phyloP scores from a whole-genome alignment of 306 rosid genomes.

The Leucaena leucocephala region DNA sequence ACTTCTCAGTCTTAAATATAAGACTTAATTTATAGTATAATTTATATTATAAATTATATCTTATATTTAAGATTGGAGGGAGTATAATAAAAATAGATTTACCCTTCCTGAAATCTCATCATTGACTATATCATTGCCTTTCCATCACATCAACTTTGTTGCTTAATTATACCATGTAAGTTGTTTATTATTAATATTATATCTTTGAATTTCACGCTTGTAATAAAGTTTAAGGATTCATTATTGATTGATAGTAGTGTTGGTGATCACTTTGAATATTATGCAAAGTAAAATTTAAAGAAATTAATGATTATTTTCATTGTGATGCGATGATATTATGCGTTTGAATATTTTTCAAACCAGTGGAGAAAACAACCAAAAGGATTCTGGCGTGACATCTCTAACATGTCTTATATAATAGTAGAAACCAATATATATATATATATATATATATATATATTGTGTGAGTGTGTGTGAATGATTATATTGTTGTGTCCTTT shows the following conservation, averaged over 20 bases:
- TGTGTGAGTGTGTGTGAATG: background rate
- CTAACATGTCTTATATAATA: background rate
- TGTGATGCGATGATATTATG: conserved; percentile 17
- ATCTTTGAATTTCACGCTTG: conserved; percentile 37
- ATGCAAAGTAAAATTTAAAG: conserved; percentile 1
- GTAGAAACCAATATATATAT: too few species aligned
- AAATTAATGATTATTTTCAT: conserved; percentile 37
- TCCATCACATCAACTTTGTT: background rate
- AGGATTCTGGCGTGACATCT: background rate
- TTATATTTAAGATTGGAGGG: too few species aligned
- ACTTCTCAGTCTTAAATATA: too few species aligned
- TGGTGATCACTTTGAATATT: conserved; percentile 31
- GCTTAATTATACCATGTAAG: background rate
- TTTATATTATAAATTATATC: too few species aligned
- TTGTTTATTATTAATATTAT: background rate
- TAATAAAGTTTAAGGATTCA: conserved; percentile 30
- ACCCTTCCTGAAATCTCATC: conserved; percentile 37
- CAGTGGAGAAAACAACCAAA: background rate
- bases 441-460: too few species aligned
- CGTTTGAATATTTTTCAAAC: conserved; percentile 26
- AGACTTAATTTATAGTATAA: too few species aligned
- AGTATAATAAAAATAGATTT: conserved; percentile 1
- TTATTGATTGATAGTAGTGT: conserved; percentile 37
- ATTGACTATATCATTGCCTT: conserved; percentile 39
- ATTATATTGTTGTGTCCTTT: background rate